Evolutionary conservation across 1,284 basidiomycete genomes (phyloP).

Genomic region (Microbotryum intermedium): DNA sequence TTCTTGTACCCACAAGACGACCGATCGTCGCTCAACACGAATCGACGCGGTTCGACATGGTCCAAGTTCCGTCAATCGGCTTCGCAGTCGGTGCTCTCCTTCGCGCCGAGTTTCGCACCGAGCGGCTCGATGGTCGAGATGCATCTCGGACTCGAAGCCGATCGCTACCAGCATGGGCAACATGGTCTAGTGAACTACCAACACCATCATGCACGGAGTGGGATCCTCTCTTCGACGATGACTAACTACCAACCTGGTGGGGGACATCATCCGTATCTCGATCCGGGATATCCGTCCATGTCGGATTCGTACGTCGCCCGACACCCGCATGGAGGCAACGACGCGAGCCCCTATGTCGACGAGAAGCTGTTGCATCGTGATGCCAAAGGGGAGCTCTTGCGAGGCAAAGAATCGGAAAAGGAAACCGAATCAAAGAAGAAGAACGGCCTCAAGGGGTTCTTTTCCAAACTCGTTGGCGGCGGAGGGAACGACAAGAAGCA

Average conservation of each 20-base stretch:
- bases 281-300: slow-evolving; percentile 21
- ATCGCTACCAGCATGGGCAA: no score
- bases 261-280: not conserved
- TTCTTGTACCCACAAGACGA: not conserved
- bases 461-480: slow-evolving; percentile 31
- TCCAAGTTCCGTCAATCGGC: slow-evolving; percentile 28
- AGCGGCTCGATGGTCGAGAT: slow-evolving; percentile 43
- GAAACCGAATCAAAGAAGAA: slow-evolving; percentile 24
- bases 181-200: no score
- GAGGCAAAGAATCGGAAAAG: not conserved
- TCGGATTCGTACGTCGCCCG: slow-evolving; percentile 23
- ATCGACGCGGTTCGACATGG: slow-evolving; percentile 18
- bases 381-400: not conserved
- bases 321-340: slow-evolving; percentile 2
- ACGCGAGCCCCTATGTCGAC: no score
- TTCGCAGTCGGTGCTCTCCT: slow-evolving; percentile 33
- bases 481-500: not conserved
- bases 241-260: slow-evolving; percentile 3
- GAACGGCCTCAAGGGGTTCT: slow-evolving; percentile 33
- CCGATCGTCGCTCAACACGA: slow-evolving; percentile 16
- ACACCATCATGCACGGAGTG: no score
- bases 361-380: no score
- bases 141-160: slow-evolving; percentile 37
- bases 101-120: slow-evolving; percentile 38
- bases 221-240: not conserved